These are phyloP conservation scores for Purpureocillium takamizusanense DNA, from an alignment of 2,329 filamentous ascomycete species.

Conservation along the genomic window DNA sequence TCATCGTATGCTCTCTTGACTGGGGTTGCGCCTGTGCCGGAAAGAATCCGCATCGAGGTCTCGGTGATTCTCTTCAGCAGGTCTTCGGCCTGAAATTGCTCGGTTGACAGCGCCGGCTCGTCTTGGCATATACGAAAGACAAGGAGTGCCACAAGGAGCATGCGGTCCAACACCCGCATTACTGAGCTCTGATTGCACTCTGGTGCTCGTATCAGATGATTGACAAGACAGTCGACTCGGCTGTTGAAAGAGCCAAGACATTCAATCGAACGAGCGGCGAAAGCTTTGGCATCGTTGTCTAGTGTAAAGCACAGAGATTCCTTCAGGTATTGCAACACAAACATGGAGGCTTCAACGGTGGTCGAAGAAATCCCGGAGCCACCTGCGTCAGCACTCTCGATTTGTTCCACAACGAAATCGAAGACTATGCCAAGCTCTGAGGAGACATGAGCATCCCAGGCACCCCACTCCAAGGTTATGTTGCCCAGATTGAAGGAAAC, in stretches of 20 bases:
- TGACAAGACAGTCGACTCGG: conserved; percentile 15
- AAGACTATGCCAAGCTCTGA: conserved; percentile 54
- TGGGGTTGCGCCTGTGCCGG: conserved; percentile 30
- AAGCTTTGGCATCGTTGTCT: conserved; percentile 25
- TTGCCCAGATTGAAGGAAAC: conserved; percentile 37
- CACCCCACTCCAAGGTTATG: conserved; percentile 42
- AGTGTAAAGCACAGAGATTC: conserved; percentile 30
- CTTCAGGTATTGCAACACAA: conserved; percentile 39
- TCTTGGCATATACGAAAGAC: conserved; percentile 33
- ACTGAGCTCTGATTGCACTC: conserved; percentile 5
- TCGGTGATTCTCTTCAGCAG: conserved; percentile 33
- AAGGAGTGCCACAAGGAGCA: conserved; percentile 24
- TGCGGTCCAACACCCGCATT: conserved; percentile 18
- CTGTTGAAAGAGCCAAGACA: conserved; percentile 30
- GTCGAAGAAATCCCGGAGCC: conserved; percentile 2
- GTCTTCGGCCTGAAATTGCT: conserved; percentile 38
- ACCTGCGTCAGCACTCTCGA: conserved; percentile 12
- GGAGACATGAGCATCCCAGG: conserved; percentile 48
- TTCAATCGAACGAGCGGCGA: conserved; percentile 34
- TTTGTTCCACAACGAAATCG: conserved; percentile 45
- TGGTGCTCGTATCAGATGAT: conserved; percentile 1
- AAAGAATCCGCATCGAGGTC: conserved; percentile 28
- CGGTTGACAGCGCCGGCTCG: conserved; percentile 17
- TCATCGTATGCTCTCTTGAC: conserved; percentile 38
- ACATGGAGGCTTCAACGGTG: conserved; percentile 26